Evolutionary conservation across 495 filamentous ascomycete species (phyloP).

Genomic region (Poronia punctata): DNA sequence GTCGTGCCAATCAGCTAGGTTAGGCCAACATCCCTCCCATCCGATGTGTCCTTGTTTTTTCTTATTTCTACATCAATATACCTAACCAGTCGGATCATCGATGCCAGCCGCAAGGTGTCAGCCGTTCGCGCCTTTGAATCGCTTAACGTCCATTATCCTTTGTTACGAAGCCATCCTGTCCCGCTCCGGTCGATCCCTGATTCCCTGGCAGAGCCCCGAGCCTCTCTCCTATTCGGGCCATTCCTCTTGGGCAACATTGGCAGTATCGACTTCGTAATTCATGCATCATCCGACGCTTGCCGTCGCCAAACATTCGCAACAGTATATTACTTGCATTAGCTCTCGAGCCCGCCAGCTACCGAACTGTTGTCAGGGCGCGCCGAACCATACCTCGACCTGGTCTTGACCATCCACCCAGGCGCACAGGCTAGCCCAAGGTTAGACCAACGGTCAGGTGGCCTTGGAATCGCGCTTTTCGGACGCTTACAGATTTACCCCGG

Average conservation of each 20-base stretch:
- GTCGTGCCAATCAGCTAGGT: conserved; percentile 1
- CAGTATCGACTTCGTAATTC: conserved; percentile 28
- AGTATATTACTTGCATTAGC: neutral
- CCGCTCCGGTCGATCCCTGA: conserved; percentile 10
- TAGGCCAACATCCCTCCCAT: neutral
- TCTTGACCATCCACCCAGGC: conserved; percentile 9
- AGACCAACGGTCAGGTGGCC: no score
- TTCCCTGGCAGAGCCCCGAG: conserved; percentile 13
- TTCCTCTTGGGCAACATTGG: conserved; percentile 15
- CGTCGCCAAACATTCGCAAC: conserved; percentile 7
- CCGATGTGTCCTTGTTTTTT: neutral
- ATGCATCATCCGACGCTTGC: conserved; percentile 20
- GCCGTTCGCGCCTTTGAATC: conserved; percentile 1
- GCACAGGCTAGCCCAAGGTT: no score
- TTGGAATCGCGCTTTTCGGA: neutral
- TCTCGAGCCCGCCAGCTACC: neutral
- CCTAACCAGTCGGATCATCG: neutral
- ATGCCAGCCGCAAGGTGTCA: conserved; percentile 1
- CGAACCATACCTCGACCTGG: conserved; percentile 2
- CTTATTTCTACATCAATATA: conserved; percentile 1
- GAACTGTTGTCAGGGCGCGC: neutral
- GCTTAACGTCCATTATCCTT: neutral
- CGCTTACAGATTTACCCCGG: neutral
- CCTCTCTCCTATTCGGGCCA: conserved; percentile 18
- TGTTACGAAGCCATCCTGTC: conserved; percentile 3